Conservation (phyloP, 176 grass and related monocot genomes). For the Triticum turgidum region DNA sequence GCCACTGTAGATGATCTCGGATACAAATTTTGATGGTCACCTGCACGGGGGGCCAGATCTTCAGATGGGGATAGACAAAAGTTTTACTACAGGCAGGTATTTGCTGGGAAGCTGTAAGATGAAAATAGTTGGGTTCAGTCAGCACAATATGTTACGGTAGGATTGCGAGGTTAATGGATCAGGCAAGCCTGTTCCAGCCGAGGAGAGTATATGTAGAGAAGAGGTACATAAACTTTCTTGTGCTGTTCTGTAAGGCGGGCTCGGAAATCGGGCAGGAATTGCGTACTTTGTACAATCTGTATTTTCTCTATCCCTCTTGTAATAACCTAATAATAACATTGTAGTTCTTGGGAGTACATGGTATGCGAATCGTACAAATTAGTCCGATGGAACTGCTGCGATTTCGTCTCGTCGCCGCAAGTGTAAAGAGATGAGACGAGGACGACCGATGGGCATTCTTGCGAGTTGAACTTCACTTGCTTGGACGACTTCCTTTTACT, state of each 20-base stretch:
- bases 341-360: slow-evolving; percentile 1
- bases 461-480: neutral
- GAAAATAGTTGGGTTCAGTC: slow-evolving; percentile 33
- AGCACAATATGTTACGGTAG: slow-evolving; percentile 17
- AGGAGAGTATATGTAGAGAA: slow-evolving; percentile 28
- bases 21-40: slow-evolving; percentile 37
- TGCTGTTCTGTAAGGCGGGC: slow-evolving; percentile 11
- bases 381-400: neutral
- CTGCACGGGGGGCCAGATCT: neutral
- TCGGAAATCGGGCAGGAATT: neutral
- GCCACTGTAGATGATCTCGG: neutral
- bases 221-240: slow-evolving; percentile 29
- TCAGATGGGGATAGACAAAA: neutral
- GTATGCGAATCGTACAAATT: neutral
- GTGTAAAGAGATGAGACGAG: neutral
- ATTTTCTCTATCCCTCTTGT: neutral
- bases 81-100: slow-evolving; percentile 8
- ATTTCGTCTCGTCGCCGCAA: neutral
- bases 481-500: no score
- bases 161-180: slow-evolving; percentile 1
- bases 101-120: slow-evolving; percentile 1
- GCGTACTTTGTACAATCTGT: neutral
- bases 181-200: slow-evolving; percentile 6
- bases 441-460: neutral
- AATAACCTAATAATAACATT: slow-evolving; percentile 31